phyloP scores from a whole-genome alignment of 176 grass and related monocot species.

The Juncus inflexus region DNA sequence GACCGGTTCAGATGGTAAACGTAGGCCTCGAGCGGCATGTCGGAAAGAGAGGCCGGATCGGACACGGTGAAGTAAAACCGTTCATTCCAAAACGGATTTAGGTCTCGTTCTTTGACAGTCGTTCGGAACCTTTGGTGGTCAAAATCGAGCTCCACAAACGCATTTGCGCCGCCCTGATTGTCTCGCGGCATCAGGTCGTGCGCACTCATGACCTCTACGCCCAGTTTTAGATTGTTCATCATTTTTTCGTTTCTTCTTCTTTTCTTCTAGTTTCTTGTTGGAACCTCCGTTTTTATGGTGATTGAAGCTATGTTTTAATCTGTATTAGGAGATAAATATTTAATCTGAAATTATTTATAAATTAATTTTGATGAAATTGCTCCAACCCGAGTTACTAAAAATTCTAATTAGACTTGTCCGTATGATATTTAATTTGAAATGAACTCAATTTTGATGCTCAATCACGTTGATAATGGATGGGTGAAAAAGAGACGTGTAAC shows the following conservation, averaged over 20 bases:
- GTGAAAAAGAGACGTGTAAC: no score
- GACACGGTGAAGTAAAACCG: conserved; percentile 73
- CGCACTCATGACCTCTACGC: conserved; percentile 63
- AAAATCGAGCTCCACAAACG: conserved; percentile 74
- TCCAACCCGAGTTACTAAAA: neutral
- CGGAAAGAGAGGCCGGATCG: conserved; percentile 52
- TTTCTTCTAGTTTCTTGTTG: conserved; percentile 10
- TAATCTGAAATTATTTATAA: neutral
- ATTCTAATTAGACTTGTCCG: neutral
- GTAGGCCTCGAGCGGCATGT: conserved; percentile 52
- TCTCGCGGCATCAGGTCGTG: conserved; percentile 70
- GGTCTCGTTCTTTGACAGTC: conserved; percentile 53
- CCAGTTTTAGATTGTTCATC: conserved; percentile 70
- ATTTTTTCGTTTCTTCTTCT: neutral
- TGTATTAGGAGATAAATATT: conserved; percentile 11
- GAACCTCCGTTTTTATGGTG: neutral
- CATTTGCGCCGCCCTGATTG: conserved; percentile 40
- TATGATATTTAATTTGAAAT: neutral
- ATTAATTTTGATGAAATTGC: neutral
- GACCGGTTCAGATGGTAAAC: conserved; percentile 54
- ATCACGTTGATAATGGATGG: no score
- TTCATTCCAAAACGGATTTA: conserved; percentile 79
- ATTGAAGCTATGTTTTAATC: neutral
- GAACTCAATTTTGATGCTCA: neutral
- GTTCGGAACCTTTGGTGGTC: conserved; percentile 75